A percentile compares a stretch with the other conserved stretches of the same genome.
Evolutionary conservation across 2,329 filamentous ascomycete species (phyloP).

Genomic region (Calonectria leucothoes): DNA sequence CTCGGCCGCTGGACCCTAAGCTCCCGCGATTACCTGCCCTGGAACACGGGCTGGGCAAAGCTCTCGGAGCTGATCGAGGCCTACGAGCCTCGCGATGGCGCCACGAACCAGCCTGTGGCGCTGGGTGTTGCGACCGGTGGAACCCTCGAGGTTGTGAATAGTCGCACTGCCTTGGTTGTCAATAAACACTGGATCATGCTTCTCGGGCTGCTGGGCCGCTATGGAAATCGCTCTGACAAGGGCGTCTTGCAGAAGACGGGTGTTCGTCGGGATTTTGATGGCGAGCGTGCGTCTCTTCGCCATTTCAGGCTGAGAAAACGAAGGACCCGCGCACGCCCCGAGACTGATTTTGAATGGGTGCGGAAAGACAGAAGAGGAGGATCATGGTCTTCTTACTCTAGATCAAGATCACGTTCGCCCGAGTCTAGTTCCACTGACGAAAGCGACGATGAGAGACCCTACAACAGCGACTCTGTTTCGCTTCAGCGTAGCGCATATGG

Average conservation of each 20-base stretch:
- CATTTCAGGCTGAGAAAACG: neutral
- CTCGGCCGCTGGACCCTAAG: conserved; percentile 7
- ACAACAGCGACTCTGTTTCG: neutral
- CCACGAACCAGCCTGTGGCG: conserved; percentile 5
- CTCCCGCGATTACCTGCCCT: conserved; percentile 7
- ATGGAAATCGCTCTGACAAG: conserved; percentile 16
- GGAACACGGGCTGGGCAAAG: conserved; percentile 24
- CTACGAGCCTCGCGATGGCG: conserved; percentile 1
- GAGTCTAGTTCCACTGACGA: neutral
- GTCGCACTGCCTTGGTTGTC: conserved; percentile 14
- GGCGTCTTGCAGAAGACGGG: conserved; percentile 10
- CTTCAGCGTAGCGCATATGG: conserved; percentile 12
- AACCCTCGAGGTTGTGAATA: conserved; percentile 15
- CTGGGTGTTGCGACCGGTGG: conserved; percentile 5
- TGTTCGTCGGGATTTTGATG: conserved; percentile 4
- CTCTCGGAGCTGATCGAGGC: conserved; percentile 18
- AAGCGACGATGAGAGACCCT: neutral
- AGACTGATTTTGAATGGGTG: neutral
- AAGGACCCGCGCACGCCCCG: neutral
- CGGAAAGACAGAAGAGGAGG: neutral
- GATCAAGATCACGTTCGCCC: neutral
- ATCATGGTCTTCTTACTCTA: neutral
- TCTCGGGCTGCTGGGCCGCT: conserved; percentile 17
- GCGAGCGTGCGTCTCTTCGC: conserved; percentile 13
- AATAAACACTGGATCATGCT: conserved; percentile 21